Evolutionary conservation across 768 basidiomycete genomes (phyloP).

Genomic region (Amanita pallidorosea): DNA sequence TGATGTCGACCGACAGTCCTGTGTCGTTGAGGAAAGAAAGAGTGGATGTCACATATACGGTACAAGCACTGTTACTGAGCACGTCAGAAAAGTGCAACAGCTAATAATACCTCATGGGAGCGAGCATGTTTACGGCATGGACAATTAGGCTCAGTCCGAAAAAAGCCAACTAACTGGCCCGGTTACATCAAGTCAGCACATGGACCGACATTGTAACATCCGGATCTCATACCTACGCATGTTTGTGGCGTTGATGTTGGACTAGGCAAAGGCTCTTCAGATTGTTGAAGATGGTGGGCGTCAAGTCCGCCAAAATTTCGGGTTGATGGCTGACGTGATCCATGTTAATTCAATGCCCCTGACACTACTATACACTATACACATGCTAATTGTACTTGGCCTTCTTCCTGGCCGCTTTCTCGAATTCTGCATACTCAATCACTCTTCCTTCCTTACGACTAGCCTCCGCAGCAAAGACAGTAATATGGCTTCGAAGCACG

Average conservation of each 20-base stretch:
- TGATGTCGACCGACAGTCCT: constrained; percentile 4
- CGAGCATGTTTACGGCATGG: constrained; percentile 1
- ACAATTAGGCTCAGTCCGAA: background rate
- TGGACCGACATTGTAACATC: background rate
- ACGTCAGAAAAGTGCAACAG: background rate
- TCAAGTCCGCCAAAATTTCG: background rate
- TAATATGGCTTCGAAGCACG: constrained; percentile 67
- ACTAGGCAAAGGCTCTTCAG: too few species aligned
- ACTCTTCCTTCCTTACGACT: constrained; percentile 61
- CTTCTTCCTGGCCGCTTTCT: constrained; percentile 31
- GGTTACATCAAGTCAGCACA: too few species aligned
- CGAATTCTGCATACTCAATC: constrained; percentile 61
- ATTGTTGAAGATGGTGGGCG: too few species aligned
- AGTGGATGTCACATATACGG: constrained; percentile 3
- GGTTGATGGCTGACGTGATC: background rate
- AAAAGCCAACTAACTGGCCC: too few species aligned
- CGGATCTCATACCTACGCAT: background rate
- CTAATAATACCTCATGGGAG: constrained; percentile 2
- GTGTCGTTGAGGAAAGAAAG: background rate
- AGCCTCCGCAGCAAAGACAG: constrained; percentile 82
- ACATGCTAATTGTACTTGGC: constrained; percentile 1
- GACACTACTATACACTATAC: background rate
- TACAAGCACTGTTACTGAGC: constrained; percentile 3
- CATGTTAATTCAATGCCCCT: background rate
- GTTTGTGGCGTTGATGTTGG: too few species aligned